These are phyloP conservation scores for Populus tomentosa DNA, from an alignment of 441 rosid genomes.

Conservation along the genomic window DNA sequence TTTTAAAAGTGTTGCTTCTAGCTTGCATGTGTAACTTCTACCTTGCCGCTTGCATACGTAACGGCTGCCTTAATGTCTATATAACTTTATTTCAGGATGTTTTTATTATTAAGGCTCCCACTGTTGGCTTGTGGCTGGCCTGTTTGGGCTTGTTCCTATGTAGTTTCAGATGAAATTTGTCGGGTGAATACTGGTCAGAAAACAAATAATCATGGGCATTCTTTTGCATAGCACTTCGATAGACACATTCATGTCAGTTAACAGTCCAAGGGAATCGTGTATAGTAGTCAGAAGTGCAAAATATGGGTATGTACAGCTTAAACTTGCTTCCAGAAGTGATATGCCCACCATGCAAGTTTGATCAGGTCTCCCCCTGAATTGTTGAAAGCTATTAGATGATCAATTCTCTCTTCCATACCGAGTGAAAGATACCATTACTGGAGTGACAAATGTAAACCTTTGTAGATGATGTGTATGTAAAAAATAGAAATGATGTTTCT, in stretches of 20 bases:
- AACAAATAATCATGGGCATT: background rate
- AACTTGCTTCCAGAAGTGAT: conserved; percentile 7
- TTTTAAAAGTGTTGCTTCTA: background rate
- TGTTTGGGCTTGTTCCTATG: conserved; percentile 1
- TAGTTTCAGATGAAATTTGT: conserved; percentile 1
- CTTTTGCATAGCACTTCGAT: background rate
- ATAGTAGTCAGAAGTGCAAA: background rate
- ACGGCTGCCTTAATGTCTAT: background rate
- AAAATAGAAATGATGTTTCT: background rate
- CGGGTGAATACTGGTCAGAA: background rate
- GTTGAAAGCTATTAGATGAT: background rate
- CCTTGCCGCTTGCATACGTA: background rate
- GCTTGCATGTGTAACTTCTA: background rate
- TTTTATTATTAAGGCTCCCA: background rate
- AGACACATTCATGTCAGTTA: background rate
- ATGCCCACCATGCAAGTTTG: background rate
- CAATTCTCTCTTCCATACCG: background rate
- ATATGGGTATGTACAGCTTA: conserved; percentile 11
- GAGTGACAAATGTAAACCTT: background rate
- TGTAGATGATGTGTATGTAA: background rate
- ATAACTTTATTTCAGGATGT: background rate
- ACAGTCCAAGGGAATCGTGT: background rate
- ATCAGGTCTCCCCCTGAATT: background rate
- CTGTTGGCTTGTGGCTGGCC: conserved; percentile 1
- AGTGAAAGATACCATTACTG: background rate